phyloP scores from a whole-genome alignment of 2,329 filamentous ascomycete species.

The Epicoccum sorghinum region DNA sequence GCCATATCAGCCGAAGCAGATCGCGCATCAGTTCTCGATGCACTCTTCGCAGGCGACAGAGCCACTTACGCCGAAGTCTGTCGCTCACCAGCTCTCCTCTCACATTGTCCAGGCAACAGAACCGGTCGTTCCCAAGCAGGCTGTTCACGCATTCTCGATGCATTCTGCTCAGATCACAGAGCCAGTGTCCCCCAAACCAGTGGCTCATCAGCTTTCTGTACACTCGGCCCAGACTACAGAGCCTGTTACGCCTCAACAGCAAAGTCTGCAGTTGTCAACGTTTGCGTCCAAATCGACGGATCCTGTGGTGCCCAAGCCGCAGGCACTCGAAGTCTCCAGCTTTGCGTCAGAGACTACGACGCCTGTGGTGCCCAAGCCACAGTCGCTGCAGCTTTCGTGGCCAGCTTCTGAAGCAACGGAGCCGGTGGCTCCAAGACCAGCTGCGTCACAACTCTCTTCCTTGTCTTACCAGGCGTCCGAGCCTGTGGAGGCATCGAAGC shows the following conservation, averaged over 20 bases:
- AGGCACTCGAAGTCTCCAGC: constrained; percentile 29
- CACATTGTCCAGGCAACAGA: constrained; percentile 25
- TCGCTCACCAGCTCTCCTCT: constrained; percentile 13
- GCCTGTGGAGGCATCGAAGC: constrained; percentile 24
- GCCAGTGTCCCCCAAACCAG: constrained; percentile 11
- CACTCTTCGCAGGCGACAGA: constrained; percentile 27
- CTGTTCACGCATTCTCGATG: constrained; percentile 16
- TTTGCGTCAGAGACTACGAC: constrained; percentile 34
- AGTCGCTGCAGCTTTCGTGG: constrained; percentile 25
- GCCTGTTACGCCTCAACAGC: constrained; percentile 22
- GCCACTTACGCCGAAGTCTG: constrained; percentile 15
- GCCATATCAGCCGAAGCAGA: constrained; percentile 17
- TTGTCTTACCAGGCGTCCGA: constrained; percentile 31
- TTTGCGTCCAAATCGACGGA: constrained; percentile 26
- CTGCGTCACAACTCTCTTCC: constrained; percentile 15
- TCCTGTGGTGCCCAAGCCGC: constrained; percentile 20
- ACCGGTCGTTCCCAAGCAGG: constrained; percentile 18
- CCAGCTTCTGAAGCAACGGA: constrained; percentile 33
- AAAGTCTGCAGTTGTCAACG: constrained; percentile 26
- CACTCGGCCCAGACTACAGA: constrained; percentile 28
- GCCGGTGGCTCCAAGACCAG: constrained; percentile 18
- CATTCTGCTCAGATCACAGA: constrained; percentile 18
- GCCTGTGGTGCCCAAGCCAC: constrained; percentile 20
- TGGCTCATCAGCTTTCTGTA: constrained; percentile 15
- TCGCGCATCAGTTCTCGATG: constrained; percentile 14